Evolutionary conservation across 768 basidiomycete species (phyloP), one percentile per base, ranked within the genome.

Genomic region (Cantharellus anzutake): DNA sequence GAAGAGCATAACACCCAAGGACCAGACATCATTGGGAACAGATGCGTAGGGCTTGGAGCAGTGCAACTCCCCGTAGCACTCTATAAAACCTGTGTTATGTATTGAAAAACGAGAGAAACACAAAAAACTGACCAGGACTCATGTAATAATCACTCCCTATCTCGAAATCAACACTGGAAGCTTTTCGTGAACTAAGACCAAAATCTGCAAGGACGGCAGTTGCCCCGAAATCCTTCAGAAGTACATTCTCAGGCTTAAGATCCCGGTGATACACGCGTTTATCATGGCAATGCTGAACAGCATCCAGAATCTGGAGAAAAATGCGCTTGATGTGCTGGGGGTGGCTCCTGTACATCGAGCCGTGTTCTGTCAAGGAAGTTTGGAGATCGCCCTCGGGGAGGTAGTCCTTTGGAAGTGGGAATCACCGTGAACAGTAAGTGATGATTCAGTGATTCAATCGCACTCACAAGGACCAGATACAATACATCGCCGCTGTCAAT

Each of bases 1-100:
- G 68, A 99, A 81, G 42, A 99, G 83, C 62, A 99, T 88, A 66
- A 99, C 87, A 41, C 92, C 94, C 51, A 98, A 74, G 4, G 92
- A 91, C 94, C 94, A 99, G 63, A 97, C 79, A 70, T 99, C 94
- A 70, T 96, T 94, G 68, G 79, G 80, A 64, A 81, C 77, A 4
- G 93, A 89, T 4, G 85, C 85, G 72, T 99, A 99, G 3, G 78
- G 73, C 61, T 79, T 78, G 59, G 75, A 76, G 16, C 74, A 38
- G 14, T 35, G 35, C 41, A 38, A 40, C 4, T 83, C 84, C 14
- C 86, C 82, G 65, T 72, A 73, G 63, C 74, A 74, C 63, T 75
- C 74, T 68, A 64, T 5, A 5, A 16, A 34, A 20, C 4, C 7
- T 42, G n/a, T 7, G n/a, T 37, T 62, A 42, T 7, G 62, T 16